Evolutionary conservation across 2,329 filamentous ascomycete species (phyloP).

Genomic region (Epichloe coenophiala): DNA sequence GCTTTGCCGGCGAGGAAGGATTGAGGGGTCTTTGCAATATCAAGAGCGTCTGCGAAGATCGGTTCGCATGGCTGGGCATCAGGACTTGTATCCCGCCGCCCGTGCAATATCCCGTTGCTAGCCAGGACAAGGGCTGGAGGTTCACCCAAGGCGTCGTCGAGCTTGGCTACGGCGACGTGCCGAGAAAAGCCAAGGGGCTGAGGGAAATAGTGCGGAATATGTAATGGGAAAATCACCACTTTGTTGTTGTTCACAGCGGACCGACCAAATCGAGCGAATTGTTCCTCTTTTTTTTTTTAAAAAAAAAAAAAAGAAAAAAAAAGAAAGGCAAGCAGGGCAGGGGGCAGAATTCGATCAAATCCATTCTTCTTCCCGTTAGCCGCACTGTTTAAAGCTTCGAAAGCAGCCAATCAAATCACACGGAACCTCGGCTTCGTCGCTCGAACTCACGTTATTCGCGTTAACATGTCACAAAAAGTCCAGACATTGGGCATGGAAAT

Average conservation of each 20-base stretch:
- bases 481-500: neutral
- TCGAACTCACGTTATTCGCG: neutral
- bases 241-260: neutral
- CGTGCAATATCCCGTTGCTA: conserved; percentile 67
- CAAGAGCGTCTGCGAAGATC: conserved; percentile 76
- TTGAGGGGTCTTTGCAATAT: conserved; percentile 72
- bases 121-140: conserved; percentile 49
- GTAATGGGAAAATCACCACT: conserved; percentile 12
- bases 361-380: no score
- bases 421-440: neutral
- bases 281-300: no score
- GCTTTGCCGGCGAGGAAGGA: conserved; percentile 86
- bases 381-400: no score
- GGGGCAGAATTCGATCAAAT: neutral
- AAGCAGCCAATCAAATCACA: no score
- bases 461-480: neutral
- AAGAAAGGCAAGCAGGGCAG: no score
- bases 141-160: conserved; percentile 49
- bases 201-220: conserved; percentile 29
- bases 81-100: conserved; percentile 68
- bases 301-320: no score
- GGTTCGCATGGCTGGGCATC: conserved; percentile 45
- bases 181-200: conserved; percentile 27
- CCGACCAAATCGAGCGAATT: no score
- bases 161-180: conserved; percentile 39